Evolutionary conservation across 768 basidiomycete genomes (phyloP), one percentile per base, ranked within the genome.

Genomic region (Suillus paluster): DNA sequence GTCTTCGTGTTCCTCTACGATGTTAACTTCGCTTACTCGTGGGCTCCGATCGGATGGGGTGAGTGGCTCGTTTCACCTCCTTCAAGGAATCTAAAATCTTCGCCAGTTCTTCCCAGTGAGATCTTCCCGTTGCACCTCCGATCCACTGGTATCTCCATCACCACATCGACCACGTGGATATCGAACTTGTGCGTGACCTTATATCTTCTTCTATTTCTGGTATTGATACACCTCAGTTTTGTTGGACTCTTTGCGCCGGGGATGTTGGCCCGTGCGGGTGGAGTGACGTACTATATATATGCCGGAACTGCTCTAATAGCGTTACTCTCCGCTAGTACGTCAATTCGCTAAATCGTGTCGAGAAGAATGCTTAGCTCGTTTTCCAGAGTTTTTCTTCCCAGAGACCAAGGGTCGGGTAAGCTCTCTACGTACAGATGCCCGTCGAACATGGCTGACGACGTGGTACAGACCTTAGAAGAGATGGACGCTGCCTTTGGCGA

Each of bases 81-180:
- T 39, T 55, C 62, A 48, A 68, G n/a, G 66, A 34, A 48, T 55
- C 27, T 53, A 39, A 17, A 49, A 42, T 10, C 57, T 62, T 63
- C n/a, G 5, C 14, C 64, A 73, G 75, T 80, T 12, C 70, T 80
- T 50, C 78, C 79, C 14, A 75, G 73, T 33, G 79, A 80, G 63
- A 69, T 80, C 38, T 80, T 80, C 49, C 79, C 79, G n/a, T 61
- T 80, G 41, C 77, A 79, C 48, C 71, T 79, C 15, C 68, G 79
- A 33, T 75, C 78, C 8, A 80, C 77, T 15, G 79, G 79, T 27
- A 75, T 80, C 27, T 79, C 79, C 0, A 73, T 80, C 27, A 80
- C 73, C 8, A 77, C 80, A 5, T 81, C 80, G 15, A 66, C 73
- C 1, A 79, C 78, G 25, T 80, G 79, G 79, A 75, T 78, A 66